Conservation (phyloP, 1,284 basidiomycete genomes). For the Phylloboletellus chloephorus region DNA sequence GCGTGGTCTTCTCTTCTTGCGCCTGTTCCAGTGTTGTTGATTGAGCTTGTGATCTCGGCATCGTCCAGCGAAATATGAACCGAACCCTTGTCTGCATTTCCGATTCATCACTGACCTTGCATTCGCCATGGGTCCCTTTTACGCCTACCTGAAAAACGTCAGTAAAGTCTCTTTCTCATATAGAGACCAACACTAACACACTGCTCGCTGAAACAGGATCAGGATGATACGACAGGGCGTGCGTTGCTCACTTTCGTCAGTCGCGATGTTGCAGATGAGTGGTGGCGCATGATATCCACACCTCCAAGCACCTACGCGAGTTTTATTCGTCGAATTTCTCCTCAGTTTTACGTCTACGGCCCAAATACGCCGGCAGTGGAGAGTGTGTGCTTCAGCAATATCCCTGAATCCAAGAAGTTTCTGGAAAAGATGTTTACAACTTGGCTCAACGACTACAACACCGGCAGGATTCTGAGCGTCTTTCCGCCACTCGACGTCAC, state of each 20-base stretch:
- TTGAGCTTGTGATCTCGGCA: background rate
- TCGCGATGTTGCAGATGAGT: slow-evolving; percentile 7
- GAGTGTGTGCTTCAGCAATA: background rate
- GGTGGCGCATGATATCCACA: slow-evolving; percentile 6
- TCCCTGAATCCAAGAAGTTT: background rate
- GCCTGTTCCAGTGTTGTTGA: background rate
- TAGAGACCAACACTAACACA: background rate
- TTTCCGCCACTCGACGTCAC: slow-evolving; percentile 1
- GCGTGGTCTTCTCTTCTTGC: background rate
- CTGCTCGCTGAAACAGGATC: background rate
- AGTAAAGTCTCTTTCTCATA: background rate
- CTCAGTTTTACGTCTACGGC: slow-evolving; percentile 2
- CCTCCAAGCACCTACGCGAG: slow-evolving; percentile 1
- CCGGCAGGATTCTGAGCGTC: background rate
- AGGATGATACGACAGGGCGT: no score
- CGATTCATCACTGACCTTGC: background rate
- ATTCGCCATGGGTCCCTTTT: background rate
- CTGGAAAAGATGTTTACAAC: slow-evolving; percentile 5
- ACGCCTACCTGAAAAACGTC: background rate
- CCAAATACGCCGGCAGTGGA: no score
- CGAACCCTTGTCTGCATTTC: no score
- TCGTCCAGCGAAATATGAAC: background rate
- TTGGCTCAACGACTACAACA: background rate
- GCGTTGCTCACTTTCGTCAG: slow-evolving; percentile 4
- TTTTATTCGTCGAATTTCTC: background rate